A percentile compares a stretch with the other conserved stretches of the same genome.
These are phyloP conservation scores for Hymenochaete sp. DNA, from an alignment of 1,284 basidiomycete species.

Conservation along the genomic window DNA sequence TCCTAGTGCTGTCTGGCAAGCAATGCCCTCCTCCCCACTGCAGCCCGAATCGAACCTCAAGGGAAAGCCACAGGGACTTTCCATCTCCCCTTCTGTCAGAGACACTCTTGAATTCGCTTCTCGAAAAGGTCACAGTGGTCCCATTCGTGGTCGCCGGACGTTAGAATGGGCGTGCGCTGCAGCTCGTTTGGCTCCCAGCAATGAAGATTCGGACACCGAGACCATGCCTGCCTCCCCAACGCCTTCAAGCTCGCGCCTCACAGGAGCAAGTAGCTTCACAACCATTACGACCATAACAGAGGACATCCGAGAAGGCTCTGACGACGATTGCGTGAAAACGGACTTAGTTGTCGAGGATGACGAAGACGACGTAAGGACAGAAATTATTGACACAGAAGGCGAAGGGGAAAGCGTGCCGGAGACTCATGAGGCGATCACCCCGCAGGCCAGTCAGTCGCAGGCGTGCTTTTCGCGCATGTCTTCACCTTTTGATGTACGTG, in stretches of 20 bases:
- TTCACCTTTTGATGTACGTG: neutral
- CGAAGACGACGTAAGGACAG: slow-evolving; percentile 12
- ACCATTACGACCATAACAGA: neutral
- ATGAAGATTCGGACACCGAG: neutral
- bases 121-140: neutral
- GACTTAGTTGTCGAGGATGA: no score
- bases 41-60: slow-evolving; percentile 1
- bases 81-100: slow-evolving; percentile 11
- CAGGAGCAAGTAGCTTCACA: no score
- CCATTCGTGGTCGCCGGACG: slow-evolving; percentile 2
- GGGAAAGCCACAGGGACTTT: neutral
- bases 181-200: slow-evolving; percentile 10
- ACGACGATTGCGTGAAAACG: no score
- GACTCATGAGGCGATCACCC: slow-evolving; percentile 16
- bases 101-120: slow-evolving; percentile 15
- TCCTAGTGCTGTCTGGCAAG: slow-evolving; percentile 11
- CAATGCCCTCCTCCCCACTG: slow-evolving; percentile 17
- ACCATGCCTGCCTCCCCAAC: neutral
- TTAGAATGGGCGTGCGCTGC: slow-evolving; percentile 18
- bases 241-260: neutral
- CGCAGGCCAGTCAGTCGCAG: slow-evolving; percentile 8
- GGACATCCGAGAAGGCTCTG: no score
- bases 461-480: neutral
- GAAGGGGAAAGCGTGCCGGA: slow-evolving; percentile 11
- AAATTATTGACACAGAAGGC: slow-evolving; percentile 13